Evolutionary conservation across 1,284 basidiomycete genomes (phyloP).

Genomic region (Porodaedalea pini): DNA sequence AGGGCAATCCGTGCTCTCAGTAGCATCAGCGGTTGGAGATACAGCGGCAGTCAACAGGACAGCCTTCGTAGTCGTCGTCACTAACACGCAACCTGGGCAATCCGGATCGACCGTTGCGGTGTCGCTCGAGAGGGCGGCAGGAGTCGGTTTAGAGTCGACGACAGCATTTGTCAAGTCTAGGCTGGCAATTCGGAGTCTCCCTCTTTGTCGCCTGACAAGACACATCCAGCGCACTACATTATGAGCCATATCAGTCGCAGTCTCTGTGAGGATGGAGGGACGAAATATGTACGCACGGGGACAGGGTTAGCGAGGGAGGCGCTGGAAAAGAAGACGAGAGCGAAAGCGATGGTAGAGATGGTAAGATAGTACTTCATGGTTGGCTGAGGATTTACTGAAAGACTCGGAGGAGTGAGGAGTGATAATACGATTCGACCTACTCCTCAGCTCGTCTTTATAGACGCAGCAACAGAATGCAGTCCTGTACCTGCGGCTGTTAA

Average conservation of each 20-base stretch:
- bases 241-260: no score
- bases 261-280: no score
- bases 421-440: no score
- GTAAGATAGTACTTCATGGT: neutral
- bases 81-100: neutral
- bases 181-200: no score
- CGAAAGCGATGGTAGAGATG: neutral
- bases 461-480: neutral
- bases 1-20: neutral
- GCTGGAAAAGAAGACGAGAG: neutral
- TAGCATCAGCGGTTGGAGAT: neutral
- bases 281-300: neutral
- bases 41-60: neutral
- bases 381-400: neutral
- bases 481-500: neutral
- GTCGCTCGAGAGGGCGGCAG: no score
- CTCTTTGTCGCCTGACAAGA: neutral
- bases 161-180: no score
- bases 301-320: neutral
- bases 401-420: neutral
- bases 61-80: neutral
- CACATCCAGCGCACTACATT: neutral
- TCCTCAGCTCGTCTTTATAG: neutral
- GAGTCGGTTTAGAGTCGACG: no score
- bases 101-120: no score